These are phyloP conservation scores for Ophiosphaerella herpotricha DNA, from an alignment of 2,329 filamentous ascomycete species.

Conservation along the genomic window DNA sequence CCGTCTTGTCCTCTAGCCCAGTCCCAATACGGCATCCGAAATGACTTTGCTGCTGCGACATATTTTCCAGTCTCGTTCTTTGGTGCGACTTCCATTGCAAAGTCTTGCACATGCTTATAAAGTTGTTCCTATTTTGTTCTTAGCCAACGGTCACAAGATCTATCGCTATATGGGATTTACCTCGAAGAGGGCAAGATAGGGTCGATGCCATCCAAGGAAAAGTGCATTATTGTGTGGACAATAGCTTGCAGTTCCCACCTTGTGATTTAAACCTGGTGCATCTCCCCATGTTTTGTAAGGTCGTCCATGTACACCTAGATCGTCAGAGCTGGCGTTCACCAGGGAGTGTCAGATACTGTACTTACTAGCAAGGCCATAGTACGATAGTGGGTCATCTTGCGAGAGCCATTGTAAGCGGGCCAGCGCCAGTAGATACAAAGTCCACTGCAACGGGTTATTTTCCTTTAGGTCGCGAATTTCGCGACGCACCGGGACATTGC, in stretches of 20 bases:
- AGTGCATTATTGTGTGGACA: constrained; percentile 78
- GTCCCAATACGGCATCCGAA: constrained; percentile 44
- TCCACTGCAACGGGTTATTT: constrained; percentile 68
- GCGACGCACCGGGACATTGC: constrained; percentile 52
- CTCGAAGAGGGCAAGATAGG: constrained; percentile 71
- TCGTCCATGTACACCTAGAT: constrained; percentile 40
- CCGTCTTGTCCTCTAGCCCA: constrained; percentile 31
- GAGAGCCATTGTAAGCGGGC: constrained; percentile 69
- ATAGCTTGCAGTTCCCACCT: constrained; percentile 59
- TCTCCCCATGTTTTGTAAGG: constrained; percentile 44
- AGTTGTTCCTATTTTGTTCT: constrained; percentile 34
- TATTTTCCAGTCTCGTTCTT: constrained; percentile 24
- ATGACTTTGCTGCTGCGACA: constrained; percentile 29
- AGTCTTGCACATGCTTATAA: constrained; percentile 21
- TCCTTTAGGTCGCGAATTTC: constrained; percentile 69
- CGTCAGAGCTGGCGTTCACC: neutral
- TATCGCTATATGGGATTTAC: constrained; percentile 35
- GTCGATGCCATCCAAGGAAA: constrained; percentile 85
- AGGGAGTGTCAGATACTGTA: accelerated
- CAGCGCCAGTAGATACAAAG: constrained; percentile 75
- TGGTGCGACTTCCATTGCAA: constrained; percentile 14
- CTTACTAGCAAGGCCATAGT: constrained; percentile 75
- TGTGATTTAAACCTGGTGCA: constrained; percentile 40
- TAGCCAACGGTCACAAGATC: neutral
- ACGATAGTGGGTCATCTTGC: constrained; percentile 69